Base-by-base conservation (phyloP, 2,329 filamentous ascomycete genomes). In the Exophiala bonariae region DNA sequence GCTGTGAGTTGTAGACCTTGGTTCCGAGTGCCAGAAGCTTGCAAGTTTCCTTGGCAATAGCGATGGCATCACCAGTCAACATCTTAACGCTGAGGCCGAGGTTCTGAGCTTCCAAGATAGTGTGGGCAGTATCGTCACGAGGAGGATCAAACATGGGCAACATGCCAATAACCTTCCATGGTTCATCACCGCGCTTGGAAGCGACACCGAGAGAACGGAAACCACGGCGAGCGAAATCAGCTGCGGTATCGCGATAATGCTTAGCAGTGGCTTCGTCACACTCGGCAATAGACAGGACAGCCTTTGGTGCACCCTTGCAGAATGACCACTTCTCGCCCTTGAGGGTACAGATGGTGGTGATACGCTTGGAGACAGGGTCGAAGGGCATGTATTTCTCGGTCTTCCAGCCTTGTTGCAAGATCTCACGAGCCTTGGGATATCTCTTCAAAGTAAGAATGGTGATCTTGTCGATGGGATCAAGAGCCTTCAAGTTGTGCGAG, bases 131-230 rank as follows among this genome's bases (percentile, higher is more conserved):
- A 67, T 89, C 85, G 62, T 87, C 84, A 76, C 85, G 85, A 53
- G 85, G 85, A 63, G 85, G 85, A 67, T 89, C 85, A 73, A 89
- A 89, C 82, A 89, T 87, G 63, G 85, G 86, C 67, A 89, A 78
- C 75, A 89, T 83, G 68, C 85, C 85, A 50, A 88, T 80, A 53
- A 89, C 75, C 62, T 85, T 78, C 86, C 85, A 87, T 64, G 77
- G 80, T 67, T 82, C 83, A 61, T 87, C 79, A 69, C 86, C 86
- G 76, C 87, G 86, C 78, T 87, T 84, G 69, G 85, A 85, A 40
- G 85, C 85, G 56, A 89, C 86, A 77, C 85, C 86, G 55, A 89
- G 82, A 46, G 86, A 87, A 65, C 86, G 83, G 81, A 89, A 89
- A 72, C 86, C 86, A 77, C 86, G 82, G 60, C 82, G 81, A 65